Base-by-base conservation (phyloP, 1,284 basidiomycete genomes). In the Melampsora medusae region DNA sequence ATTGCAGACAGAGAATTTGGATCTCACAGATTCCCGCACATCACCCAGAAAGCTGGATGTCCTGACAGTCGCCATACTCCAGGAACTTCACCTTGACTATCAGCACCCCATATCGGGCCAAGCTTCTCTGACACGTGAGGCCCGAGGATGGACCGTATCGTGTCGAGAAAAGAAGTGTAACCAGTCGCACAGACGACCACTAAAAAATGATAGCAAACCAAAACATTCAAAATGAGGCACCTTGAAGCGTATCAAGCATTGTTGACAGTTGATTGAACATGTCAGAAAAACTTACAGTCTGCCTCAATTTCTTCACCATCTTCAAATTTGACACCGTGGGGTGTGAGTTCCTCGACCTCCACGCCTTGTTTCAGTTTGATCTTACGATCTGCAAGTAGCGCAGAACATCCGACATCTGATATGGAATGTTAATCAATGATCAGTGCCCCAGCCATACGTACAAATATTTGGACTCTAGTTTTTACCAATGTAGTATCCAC, bases 361-460 rank as follows among this genome's bases (percentile, higher is more conserved):
- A 73, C 42, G 7, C 78, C 78, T 64, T 78, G 77, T 31, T 92
- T 87, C 17, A 90, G 86, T 81, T 92, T 90, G 16, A 88, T 89
- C 12, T 87, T 83, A 38, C 91, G 81, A 78, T 86, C 86, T 33
- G 85, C 87, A 9, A 90, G 90, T 78, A 92, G 86, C 74, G 87
- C 86, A 79, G 92, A 92, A 65, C 85, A 85, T 12, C 91, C 80
- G 0, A 87, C 87, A 7, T 68, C 78, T 78, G 48, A 78, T 87
- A 78, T 77, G 22, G 25, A 14, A 67, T 25, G 3, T 16, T 1
- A 42, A 28, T 19, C 16, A 33, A n/a, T 1, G 3, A 66, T 46
- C 49, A 28, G 10, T 19, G 38, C 38, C 22, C 25, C 16, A n/a
- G 17, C 49, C 4, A 4, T 9, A 14, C n/a, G 12, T n/a, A 59